Evolutionary conservation across 2,329 filamentous ascomycete species (phyloP).

Genomic region (Coniochaeta prunicola): DNA sequence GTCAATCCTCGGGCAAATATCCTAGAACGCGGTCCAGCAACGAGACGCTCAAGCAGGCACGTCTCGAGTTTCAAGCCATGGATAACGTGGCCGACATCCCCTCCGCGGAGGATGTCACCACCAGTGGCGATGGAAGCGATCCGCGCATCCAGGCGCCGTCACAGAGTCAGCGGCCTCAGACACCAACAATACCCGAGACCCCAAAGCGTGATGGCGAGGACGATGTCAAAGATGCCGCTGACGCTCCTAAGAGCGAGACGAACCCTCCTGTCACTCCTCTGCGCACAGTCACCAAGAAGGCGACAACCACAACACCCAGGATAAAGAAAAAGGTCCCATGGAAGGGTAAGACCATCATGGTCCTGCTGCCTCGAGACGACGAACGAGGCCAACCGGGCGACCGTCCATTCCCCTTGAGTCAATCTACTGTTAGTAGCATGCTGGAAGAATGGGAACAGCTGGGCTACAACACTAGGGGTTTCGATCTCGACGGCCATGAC

Average conservation of each 20-base stretch:
- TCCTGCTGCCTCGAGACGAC: constrained; percentile 62
- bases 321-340: constrained; percentile 66
- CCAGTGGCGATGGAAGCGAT: constrained; percentile 7
- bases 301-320: constrained; percentile 41
- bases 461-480: constrained; percentile 63
- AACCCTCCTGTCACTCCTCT: constrained; percentile 16
- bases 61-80: constrained; percentile 14
- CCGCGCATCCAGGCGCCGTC: constrained; percentile 3
- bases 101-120: constrained; percentile 11
- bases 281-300: constrained; percentile 25
- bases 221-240: constrained; percentile 18
- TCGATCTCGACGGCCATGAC: constrained; percentile 51
- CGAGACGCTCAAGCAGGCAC: constrained; percentile 44
- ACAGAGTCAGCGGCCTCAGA: neutral
- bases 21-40: constrained; percentile 44
- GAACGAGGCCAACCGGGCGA: constrained; percentile 52
- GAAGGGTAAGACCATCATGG: constrained; percentile 68
- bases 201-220: constrained; percentile 22
- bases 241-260: constrained; percentile 9
- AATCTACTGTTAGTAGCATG: constrained; percentile 52
- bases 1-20: constrained; percentile 26
- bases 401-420: constrained; percentile 44
- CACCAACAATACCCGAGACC: constrained; percentile 18
- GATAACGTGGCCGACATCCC: constrained; percentile 15
- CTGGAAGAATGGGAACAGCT: constrained; percentile 59